Evolutionary conservation across 1,139 yeast genomes (phyloP).

Genomic region (Candida sp.): DNA sequence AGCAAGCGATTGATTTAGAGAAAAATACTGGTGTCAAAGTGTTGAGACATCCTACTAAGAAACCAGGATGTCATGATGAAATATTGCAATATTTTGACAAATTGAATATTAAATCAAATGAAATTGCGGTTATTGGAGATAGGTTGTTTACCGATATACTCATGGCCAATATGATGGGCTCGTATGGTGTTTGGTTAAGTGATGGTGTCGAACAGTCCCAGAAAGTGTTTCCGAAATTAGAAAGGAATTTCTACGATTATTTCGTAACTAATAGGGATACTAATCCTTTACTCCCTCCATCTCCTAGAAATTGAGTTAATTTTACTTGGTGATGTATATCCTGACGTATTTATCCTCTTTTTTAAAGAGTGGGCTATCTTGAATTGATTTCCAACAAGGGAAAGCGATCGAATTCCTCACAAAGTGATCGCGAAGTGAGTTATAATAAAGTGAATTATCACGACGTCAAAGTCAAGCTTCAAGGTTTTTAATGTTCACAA

Average conservation of each 20-base stretch:
- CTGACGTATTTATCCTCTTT: too few species aligned
- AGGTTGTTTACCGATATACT: conserved; percentile 85
- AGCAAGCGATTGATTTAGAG: conserved; percentile 68
- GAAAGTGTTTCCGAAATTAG: conserved; percentile 49
- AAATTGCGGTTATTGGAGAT: conserved; percentile 88
- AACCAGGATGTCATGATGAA: conserved; percentile 85
- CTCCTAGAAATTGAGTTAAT: conserved; percentile 10
- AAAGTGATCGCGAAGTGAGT: too few species aligned
- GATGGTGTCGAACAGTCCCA: conserved; percentile 67
- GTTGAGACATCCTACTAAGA: conserved; percentile 73
- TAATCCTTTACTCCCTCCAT: conserved; percentile 25
- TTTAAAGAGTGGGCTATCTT: too few species aligned
- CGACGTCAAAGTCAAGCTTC: too few species aligned
- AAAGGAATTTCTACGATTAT: conserved; percentile 39
- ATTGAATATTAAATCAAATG: conserved; percentile 50
- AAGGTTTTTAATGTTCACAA: too few species aligned
- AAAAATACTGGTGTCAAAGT: conserved; percentile 71
- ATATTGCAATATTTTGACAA: conserved; percentile 55
- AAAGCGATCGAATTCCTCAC: too few species aligned
- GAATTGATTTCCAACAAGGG: too few species aligned
- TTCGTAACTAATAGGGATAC: conserved; percentile 20
- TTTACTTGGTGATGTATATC: background rate
- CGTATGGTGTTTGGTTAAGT: conserved; percentile 79
- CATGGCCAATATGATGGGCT: conserved; percentile 94
- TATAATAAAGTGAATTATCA: too few species aligned